Base-by-base conservation (phyloP, 2,329 filamentous ascomycete genomes). In the Drechslerella coelobrocha region DNA sequence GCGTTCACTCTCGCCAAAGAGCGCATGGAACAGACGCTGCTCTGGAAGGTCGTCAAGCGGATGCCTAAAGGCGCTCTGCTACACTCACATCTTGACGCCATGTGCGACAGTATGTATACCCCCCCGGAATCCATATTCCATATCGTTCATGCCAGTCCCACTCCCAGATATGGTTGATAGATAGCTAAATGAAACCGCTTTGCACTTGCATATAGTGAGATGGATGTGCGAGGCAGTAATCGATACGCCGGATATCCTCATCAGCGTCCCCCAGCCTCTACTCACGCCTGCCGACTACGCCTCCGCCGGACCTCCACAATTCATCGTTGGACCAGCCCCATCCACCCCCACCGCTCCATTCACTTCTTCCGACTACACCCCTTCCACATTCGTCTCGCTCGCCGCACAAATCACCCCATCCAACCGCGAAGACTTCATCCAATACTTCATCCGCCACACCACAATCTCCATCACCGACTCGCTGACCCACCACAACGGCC, bases 41-140 rank as follows among this genome's bases (percentile, higher is more conserved):
- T 97, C 23, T 97, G 91, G 91, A 84, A 86, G 73, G 94, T 97
- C 75, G 84, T 96, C 14, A 85, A 88, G 68, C 84, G 82, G 73
- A 91, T 97, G 89, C 93, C 93, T 26, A 97, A 97, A 78, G 94
- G 93, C 10, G 84, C 88, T 7, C 82, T 96, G 27, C 80, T 96
- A 69, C 92, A 97, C 80, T 91, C 91, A 45, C 92, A 97, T 79
- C 82, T 95, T 77, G 90, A 95, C 78, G 91, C 92, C 75, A 95
- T 95, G 87, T 89, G 96, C 53, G 89, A 96, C 78, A 86, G 74
- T 75, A 62, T 26, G 75, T 54, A 19, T 29, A 43, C 9, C 34
- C 14, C n/a, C 53, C 2, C 19, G n/a, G 8, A 23, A 37, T 26
- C 10, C 17, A 47, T 39, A 21, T 41, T 50, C 8, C 34, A 24